These are phyloP conservation scores for Hemisphaericaspora xylofermentans DNA, from an alignment of 1,139 yeast genomes.

Conservation along the genomic window DNA sequence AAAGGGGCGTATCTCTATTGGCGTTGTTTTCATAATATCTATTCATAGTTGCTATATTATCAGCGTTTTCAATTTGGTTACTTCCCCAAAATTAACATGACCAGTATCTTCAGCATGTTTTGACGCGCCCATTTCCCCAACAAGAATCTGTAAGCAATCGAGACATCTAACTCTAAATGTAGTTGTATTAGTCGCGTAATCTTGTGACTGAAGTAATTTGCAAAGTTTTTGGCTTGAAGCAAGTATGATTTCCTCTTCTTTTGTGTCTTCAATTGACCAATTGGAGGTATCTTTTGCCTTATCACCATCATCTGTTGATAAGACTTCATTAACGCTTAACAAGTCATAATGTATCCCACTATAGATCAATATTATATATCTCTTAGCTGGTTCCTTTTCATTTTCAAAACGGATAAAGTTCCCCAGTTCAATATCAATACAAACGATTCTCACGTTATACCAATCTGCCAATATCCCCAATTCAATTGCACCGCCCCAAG, in stretches of 20 bases:
- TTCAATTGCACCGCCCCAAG: conserved; percentile 91
- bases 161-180: conserved; percentile 59
- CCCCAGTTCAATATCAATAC: conserved; percentile 69
- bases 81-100: conserved; percentile 67
- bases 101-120: conserved; percentile 66
- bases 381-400: conserved; percentile 33
- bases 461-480: conserved; percentile 60
- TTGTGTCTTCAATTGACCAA: conserved; percentile 34
- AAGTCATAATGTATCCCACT: conserved; percentile 80
- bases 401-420: conserved; percentile 53
- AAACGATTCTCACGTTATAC: conserved; percentile 53
- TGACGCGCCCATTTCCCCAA: conserved; percentile 68
- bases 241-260: conserved; percentile 22
- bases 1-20: too few relatives aligned
- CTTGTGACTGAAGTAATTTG: conserved; percentile 44
- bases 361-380: conserved; percentile 57
- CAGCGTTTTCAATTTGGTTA: conserved; percentile 17
- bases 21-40: too few relatives aligned
- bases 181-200: conserved; percentile 69
- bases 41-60: neutral
- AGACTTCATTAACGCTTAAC: conserved; percentile 40
- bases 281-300: conserved; percentile 37
- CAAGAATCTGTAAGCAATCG: conserved; percentile 50
- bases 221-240: conserved; percentile 30
- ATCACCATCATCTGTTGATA: conserved; percentile 21